Evolutionary conservation across 257 asterid species (phyloP), one percentile per base, ranked within the genome.

Genomic region (Vinca minor): DNA sequence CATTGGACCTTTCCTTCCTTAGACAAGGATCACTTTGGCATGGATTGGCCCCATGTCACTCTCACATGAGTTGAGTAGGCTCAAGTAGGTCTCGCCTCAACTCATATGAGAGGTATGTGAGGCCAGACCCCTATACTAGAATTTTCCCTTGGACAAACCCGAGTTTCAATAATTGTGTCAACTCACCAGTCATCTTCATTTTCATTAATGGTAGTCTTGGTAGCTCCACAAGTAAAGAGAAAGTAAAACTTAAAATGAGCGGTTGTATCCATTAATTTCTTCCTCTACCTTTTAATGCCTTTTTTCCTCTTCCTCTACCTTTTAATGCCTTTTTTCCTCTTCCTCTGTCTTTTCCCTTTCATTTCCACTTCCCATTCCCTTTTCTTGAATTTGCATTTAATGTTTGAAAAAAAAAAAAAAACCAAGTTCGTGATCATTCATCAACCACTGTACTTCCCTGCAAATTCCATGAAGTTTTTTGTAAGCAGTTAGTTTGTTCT

Each of bases 261-360:
- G 57, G 73, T 69, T 61, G 63, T 61, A 63, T 57, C 63, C 63
- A 69, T 69, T 61, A 69, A 41, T 62, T 36, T 61, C 54, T 69
- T 21, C 61, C 66, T 23, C 31, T 21, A 41, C 46, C 55, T 17
- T 54, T 66, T 39, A 39, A 35, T 34, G 15, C 63, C 23, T 13
- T 20, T 34, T 34, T 3, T 34, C 7, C 7, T 34, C 38, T 34
- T 34, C 38, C 7, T 41, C 12, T 54, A 3, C 29, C 4, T n/a
- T 54, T 17, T 38, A 38, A 38, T 38, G 42, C 42, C 42, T 4
- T 23, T 13, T 1, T 21, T 11, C 12, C 9, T 12, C 10, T 53
- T 53, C 14, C 18, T 13, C 36, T 2, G 38, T 34, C 38, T 41
- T 17, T 15, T 26, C 60, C 52, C 32, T 17, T 29, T 36, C 10